Evolutionary conservation across 2,329 filamentous ascomycete species (phyloP).

Genomic region (Fusarium burgessii): DNA sequence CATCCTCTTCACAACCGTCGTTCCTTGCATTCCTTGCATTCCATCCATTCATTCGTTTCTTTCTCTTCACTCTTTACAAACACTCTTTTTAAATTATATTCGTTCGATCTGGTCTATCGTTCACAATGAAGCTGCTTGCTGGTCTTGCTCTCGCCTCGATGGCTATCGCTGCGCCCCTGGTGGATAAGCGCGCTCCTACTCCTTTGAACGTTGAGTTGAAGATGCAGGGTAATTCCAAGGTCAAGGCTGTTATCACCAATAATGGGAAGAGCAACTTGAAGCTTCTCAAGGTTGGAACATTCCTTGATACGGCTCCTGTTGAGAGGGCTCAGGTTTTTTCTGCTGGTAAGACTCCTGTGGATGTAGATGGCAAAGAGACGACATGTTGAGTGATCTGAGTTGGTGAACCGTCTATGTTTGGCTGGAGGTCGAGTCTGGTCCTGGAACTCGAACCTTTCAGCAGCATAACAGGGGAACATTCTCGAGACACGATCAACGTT

Average conservation of each 20-base stretch:
- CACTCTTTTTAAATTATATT: slow-evolving; percentile 7
- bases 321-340: slow-evolving; percentile 66
- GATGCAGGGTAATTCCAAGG: slow-evolving; percentile 62
- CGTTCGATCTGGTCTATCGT: slow-evolving; percentile 31
- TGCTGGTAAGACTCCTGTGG: slow-evolving; percentile 50
- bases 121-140: slow-evolving; percentile 47
- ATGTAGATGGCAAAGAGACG: background rate
- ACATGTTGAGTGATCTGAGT: background rate
- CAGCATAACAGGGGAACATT: background rate
- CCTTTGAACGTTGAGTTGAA: slow-evolving; percentile 61
- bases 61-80: slow-evolving; percentile 14
- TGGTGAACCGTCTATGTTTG: too few relatives aligned
- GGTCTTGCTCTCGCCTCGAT: slow-evolving; percentile 45
- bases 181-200: slow-evolving; percentile 51
- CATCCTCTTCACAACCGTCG: background rate
- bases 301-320: slow-evolving; percentile 64
- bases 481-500: background rate
- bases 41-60: slow-evolving; percentile 10
- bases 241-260: slow-evolving; percentile 67
- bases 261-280: slow-evolving; percentile 62
- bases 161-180: slow-evolving; percentile 42
- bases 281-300: slow-evolving; percentile 65
- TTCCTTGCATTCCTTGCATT: slow-evolving; percentile 21
- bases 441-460: background rate
- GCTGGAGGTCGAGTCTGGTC: background rate